Conservation (phyloP, 208 protist genomes). For the Trypanosoma theileri region DNA sequence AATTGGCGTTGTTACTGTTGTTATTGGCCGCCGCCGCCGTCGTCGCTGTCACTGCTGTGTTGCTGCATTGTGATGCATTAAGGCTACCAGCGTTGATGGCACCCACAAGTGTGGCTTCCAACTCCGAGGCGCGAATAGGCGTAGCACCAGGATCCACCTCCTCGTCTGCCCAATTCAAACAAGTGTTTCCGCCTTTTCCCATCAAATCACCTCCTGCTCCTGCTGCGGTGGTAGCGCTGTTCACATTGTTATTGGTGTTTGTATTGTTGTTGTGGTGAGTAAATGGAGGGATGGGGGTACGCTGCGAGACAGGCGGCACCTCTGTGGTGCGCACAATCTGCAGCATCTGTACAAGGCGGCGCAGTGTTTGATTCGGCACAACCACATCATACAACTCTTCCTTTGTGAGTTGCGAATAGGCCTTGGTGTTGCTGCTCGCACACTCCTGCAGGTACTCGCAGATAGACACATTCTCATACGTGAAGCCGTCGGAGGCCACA, state of each 20-base stretch:
- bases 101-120: conserved; percentile 29
- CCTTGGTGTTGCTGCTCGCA: conserved; percentile 66
- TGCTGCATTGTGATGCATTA: conserved; percentile 20
- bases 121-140: conserved; percentile 26
- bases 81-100: conserved; percentile 16
- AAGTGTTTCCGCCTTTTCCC: background rate
- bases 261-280: background rate
- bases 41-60: background rate
- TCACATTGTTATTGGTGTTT: background rate
- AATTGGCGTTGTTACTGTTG: conserved; percentile 9
- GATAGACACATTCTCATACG: conserved; percentile 74
- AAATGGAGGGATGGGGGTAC: conserved; percentile 31
- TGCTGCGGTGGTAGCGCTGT: conserved; percentile 3
- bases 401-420: conserved; percentile 84
- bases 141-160: conserved; percentile 7
- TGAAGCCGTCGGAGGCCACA: conserved; percentile 87
- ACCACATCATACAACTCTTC: conserved; percentile 83
- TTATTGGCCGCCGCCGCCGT: background rate
- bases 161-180: conserved; percentile 28
- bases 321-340: conserved; percentile 48
- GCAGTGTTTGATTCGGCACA: conserved; percentile 75
- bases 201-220: background rate
- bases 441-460: conserved; percentile 76
- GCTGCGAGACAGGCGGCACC: conserved; percentile 36
- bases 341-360: conserved; percentile 65